A percentile compares a stretch with the other conserved stretches of the same genome.
Evolutionary conservation across 1,139 yeast genomes (phyloP).

Genomic region (Diutina pseudorugosa): DNA sequence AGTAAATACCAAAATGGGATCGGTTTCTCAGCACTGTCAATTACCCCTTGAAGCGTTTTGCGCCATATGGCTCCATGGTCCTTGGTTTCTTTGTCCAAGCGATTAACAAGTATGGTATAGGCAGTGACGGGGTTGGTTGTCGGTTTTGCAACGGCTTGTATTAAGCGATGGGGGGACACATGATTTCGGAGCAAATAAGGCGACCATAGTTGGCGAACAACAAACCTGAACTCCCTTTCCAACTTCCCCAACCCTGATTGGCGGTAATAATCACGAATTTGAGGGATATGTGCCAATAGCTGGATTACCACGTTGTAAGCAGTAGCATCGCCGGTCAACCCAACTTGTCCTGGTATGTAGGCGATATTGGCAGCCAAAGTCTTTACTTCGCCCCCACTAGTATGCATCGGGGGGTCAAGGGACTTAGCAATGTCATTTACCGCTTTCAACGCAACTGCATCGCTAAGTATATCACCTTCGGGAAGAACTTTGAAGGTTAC

Average conservation of each 20-base stretch:
- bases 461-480: conserved; percentile 34
- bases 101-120: conserved; percentile 47
- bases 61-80: conserved; percentile 11
- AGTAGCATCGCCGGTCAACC: conserved; percentile 40
- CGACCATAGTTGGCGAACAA: conserved; percentile 56
- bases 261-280: conserved; percentile 6
- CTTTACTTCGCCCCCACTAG: conserved; percentile 9
- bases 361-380: conserved; percentile 30
- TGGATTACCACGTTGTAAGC: conserved; percentile 44
- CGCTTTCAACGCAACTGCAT: conserved; percentile 14
- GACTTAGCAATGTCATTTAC: conserved; percentile 41
- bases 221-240: conserved; percentile 21
- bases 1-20: conserved; percentile 43
- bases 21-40: conserved; percentile 14
- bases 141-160: conserved; percentile 31
- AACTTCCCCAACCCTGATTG: conserved; percentile 7
- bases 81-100: conserved; percentile 19
- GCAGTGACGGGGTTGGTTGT: conserved; percentile 37
- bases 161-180: conserved; percentile 55
- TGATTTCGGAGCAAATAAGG: conserved; percentile 43
- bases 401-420: conserved; percentile 22
- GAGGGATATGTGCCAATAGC: conserved; percentile 34
- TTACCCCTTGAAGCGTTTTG: conserved; percentile 39
- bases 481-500: conserved; percentile 47
- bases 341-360: conserved; percentile 55